A percentile compares a stretch with the other conserved stretches of the same genome.
Evolutionary conservation across 306 rosid genomes (phyloP).

Genomic region (Quercus robur): DNA sequence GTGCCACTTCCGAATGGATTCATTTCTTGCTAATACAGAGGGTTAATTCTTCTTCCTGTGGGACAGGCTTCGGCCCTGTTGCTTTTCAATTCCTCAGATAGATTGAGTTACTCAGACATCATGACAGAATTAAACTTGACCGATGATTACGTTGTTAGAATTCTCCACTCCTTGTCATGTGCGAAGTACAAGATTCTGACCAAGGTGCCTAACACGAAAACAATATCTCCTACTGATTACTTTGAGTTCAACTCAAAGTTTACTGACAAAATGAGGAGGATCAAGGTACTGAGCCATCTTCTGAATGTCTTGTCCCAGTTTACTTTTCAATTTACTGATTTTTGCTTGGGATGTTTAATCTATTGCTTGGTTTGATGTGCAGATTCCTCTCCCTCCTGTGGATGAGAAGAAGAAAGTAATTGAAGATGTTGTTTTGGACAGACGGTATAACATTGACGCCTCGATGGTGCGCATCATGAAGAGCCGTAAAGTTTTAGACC

Average conservation of each 20-base stretch:
- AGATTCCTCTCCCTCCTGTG: constrained; percentile 85
- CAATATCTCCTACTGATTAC: constrained; percentile 47
- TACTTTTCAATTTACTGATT: constrained; percentile 34
- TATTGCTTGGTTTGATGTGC: not conserved
- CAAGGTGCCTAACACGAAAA: constrained; percentile 67
- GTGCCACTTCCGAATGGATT: not conserved
- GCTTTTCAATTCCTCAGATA: constrained; percentile 75
- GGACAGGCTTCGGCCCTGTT: constrained; percentile 76
- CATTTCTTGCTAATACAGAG: not conserved
- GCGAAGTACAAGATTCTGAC: constrained; percentile 73
- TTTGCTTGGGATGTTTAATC: constrained; percentile 12
- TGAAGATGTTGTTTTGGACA: constrained; percentile 49
- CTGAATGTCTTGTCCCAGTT: not conserved
- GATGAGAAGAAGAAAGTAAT: constrained; percentile 80
- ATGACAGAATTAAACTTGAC: constrained; percentile 77
- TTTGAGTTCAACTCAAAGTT: constrained; percentile 78
- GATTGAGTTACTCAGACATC: constrained; percentile 72
- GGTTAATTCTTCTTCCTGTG: not conserved
- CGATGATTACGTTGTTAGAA: constrained; percentile 56
- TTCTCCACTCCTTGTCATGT: constrained; percentile 81
- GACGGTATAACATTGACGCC: constrained; percentile 88
- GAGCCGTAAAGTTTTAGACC: constrained; percentile 68
- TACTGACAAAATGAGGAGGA: constrained; percentile 78
- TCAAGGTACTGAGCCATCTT: constrained; percentile 49
- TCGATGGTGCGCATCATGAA: constrained; percentile 90